A percentile compares a stretch with the other conserved stretches of the same genome.
Evolutionary conservation across 1,139 yeast species (phyloP).

Genomic region (Fermentozyma sake): DNA sequence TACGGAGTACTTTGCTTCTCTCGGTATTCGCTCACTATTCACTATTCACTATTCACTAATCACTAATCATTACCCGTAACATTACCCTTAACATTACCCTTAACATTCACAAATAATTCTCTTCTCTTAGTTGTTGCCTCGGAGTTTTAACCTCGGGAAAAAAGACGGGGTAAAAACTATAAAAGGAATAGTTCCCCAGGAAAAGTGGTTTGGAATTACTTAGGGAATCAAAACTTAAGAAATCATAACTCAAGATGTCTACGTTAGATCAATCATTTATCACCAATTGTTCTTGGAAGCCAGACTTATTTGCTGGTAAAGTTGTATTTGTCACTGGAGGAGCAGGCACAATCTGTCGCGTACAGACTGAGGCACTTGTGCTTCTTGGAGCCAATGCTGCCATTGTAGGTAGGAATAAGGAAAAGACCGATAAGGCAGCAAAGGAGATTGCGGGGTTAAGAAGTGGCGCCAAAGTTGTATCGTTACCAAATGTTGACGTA

Average conservation of each 20-base stretch:
- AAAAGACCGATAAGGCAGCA: constrained; percentile 47
- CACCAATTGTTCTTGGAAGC: constrained; percentile 38
- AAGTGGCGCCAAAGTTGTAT: constrained; percentile 19
- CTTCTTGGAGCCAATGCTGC: constrained; percentile 25
- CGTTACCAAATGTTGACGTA: constrained; percentile 18
- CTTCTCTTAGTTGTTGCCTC: too few relatives aligned
- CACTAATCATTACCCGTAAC: too few relatives aligned
- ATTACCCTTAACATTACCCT: too few relatives aligned
- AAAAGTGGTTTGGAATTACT: constrained; percentile 3
- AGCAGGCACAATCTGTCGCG: constrained; percentile 24
- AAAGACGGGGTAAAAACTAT: too few relatives aligned
- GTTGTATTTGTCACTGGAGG: constrained; percentile 41
- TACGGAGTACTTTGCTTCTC: too few relatives aligned
- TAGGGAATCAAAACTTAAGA: constrained; percentile 1
- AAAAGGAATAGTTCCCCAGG: too few relatives aligned
- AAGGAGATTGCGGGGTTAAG: constrained; percentile 43
- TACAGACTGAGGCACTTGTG: constrained; percentile 24
- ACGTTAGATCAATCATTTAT: constrained; percentile 23
- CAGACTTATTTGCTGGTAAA: constrained; percentile 69
- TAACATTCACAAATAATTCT: too few relatives aligned
- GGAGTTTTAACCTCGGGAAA: too few relatives aligned
- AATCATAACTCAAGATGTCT: too few relatives aligned
- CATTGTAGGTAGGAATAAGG: constrained; percentile 20
- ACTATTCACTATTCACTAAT: too few relatives aligned
- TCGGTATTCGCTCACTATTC: too few relatives aligned